Conservation (phyloP, 2,329 filamentous ascomycete species). For the Whalleya microplaca region DNA sequence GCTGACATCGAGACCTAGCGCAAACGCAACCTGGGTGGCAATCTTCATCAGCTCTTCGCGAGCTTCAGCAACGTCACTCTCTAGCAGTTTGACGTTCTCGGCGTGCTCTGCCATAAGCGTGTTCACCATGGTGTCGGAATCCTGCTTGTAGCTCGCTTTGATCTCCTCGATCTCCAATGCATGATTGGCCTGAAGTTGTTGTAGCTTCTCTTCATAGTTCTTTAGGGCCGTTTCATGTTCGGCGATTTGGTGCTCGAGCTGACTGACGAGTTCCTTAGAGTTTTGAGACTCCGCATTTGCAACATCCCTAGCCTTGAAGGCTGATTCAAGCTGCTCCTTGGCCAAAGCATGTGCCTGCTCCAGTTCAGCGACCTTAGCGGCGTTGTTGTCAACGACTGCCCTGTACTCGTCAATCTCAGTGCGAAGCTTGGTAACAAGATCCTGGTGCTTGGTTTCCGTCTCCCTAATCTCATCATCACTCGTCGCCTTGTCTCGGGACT, state of each 20-base stretch:
- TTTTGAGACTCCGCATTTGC: slow-evolving; percentile 48
- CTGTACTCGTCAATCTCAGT: slow-evolving; percentile 83
- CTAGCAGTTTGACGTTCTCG: slow-evolving; percentile 58
- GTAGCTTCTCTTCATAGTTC: slow-evolving; percentile 55
- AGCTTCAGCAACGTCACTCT: slow-evolving; percentile 66
- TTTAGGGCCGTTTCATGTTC: slow-evolving; percentile 63
- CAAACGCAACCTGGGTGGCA: slow-evolving; percentile 64
- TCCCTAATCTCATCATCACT: slow-evolving; percentile 52
- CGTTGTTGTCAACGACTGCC: slow-evolving; percentile 69
- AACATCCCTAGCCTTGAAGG: slow-evolving; percentile 62
- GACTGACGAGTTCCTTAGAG: slow-evolving; percentile 52
- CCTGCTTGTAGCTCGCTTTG: slow-evolving; percentile 52
- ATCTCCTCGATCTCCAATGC: slow-evolving; percentile 54
- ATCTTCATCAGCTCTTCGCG: slow-evolving; percentile 68
- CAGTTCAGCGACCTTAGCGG: slow-evolving; percentile 71
- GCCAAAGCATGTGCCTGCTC: slow-evolving; percentile 72
- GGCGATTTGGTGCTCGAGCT: slow-evolving; percentile 62
- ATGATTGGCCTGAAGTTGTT: slow-evolving; percentile 54
- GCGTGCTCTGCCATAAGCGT: slow-evolving; percentile 64
- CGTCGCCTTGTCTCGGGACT: slow-evolving; percentile 46
- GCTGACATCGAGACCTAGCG: slow-evolving; percentile 65
- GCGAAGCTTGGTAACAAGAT: slow-evolving; percentile 65
- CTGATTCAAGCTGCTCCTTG: slow-evolving; percentile 69
- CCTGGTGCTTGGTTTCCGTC: slow-evolving; percentile 58
- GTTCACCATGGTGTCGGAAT: slow-evolving; percentile 61